Conservation (phyloP, 768 basidiomycete genomes). For the Tylopilus sp. region DNA sequence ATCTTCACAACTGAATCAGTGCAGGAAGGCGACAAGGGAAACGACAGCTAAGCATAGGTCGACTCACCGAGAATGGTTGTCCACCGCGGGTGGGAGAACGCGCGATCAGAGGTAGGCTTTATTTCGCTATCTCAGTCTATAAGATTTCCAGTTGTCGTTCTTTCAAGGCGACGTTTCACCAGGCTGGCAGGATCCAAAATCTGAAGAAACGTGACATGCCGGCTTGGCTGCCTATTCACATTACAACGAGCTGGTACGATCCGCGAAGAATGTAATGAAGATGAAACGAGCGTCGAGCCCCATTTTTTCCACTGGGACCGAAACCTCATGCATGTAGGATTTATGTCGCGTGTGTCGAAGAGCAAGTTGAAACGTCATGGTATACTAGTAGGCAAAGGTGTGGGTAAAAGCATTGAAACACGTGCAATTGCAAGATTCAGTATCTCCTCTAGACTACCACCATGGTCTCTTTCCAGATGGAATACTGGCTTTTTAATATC, state of each 20-base stretch:
- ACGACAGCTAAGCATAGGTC: neutral
- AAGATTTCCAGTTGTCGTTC: slow-evolving; percentile 1
- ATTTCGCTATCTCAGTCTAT: slow-evolving; percentile 3
- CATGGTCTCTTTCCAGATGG: too few species aligned
- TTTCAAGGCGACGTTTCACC: slow-evolving; percentile 7
- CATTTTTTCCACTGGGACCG: neutral
- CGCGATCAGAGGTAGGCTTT: slow-evolving; percentile 32
- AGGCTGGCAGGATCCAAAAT: neutral
- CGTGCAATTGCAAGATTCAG: neutral
- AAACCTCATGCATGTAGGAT: neutral
- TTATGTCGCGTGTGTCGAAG: neutral
- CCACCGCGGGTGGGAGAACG: slow-evolving; percentile 38
- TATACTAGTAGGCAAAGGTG: too few species aligned
- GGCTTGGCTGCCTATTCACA: neutral
- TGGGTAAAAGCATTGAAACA: neutral
- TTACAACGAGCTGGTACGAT: slow-evolving; percentile 12
- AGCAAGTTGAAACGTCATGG: too few species aligned
- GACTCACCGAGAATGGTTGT: slow-evolving; percentile 46
- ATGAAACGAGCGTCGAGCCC: neutral
- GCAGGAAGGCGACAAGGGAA: slow-evolving; percentile 8
- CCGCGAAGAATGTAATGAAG: slow-evolving; percentile 2
- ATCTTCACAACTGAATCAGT: slow-evolving; percentile 8
- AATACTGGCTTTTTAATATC: too few species aligned
- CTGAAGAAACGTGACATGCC: neutral
- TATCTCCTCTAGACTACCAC: neutral